phyloP scores from a whole-genome alignment of 352 stramenopile species.

The Pythium periplocum region DNA sequence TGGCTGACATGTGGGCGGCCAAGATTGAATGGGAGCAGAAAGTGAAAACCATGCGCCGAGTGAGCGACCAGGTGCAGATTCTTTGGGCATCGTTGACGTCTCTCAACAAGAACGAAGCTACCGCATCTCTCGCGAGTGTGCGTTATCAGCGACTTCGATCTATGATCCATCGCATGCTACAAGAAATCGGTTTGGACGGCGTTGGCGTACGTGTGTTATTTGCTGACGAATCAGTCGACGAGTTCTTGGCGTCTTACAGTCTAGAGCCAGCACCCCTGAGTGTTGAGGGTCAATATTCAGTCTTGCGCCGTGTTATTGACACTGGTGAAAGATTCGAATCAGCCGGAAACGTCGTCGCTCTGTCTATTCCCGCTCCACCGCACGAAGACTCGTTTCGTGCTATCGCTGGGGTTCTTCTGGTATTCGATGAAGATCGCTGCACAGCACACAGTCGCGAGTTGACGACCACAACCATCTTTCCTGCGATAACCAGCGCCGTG shows the following conservation, averaged over 20 bases:
- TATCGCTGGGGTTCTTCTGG: background rate
- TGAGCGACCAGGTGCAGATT: no score
- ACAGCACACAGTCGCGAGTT: no score
- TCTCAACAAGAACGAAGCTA: no score
- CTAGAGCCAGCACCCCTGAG: background rate
- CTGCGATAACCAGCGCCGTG: no score
- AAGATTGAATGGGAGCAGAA: slow-evolving; percentile 6
- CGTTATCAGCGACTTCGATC: no score
- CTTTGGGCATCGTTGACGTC: no score
- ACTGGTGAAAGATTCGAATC: slow-evolving; percentile 7
- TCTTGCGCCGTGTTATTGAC: slow-evolving; percentile 3
- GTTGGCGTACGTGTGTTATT: slow-evolving; percentile 7
- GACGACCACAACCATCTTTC: no score
- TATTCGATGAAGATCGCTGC: no score
- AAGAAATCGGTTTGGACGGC: no score
- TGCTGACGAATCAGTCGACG: slow-evolving; percentile 8
- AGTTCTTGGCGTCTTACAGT: background rate
- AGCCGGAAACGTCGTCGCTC: slow-evolving; percentile 1
- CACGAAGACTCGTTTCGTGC: background rate
- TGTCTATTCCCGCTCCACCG: background rate
- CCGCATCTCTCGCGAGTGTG: no score
- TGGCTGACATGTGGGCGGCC: slow-evolving; percentile 9
- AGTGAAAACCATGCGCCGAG: background rate
- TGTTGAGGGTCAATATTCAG: slow-evolving; percentile 13
- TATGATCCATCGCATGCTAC: no score